phyloP scores from a whole-genome alignment of 768 basidiomycete genomes.

The Suillus decipiens region DNA sequence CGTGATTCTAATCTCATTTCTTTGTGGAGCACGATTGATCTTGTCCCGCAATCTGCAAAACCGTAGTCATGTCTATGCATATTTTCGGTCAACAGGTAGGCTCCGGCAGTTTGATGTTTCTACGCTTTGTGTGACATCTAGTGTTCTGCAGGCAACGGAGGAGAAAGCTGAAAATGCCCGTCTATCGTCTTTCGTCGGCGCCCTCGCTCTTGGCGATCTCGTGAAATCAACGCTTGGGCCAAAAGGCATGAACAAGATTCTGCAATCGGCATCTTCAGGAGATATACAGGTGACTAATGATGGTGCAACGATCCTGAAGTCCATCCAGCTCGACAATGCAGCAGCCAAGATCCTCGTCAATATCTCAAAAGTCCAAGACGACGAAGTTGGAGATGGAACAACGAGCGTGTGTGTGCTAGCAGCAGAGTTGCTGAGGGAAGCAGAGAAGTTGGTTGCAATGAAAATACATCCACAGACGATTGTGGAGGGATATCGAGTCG shows the following conservation, averaged over 20 bases:
- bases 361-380: conserved; percentile 99
- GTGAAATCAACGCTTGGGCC: conserved; percentile 98
- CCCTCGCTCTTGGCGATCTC: conserved; percentile 94
- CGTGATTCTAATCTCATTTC: neutral
- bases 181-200: conserved; percentile 96
- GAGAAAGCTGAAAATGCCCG: conserved; percentile 98
- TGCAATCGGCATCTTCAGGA: conserved; percentile 87
- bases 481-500: conserved; percentile 94
- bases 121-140: conserved; percentile 6
- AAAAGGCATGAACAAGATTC: conserved; percentile 99
- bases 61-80: conserved; percentile 59
- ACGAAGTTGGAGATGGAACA: conserved; percentile 97
- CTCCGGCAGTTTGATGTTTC: neutral
- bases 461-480: conserved; percentile 99
- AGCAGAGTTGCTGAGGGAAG: conserved; percentile 89
- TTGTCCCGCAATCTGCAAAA: neutral
- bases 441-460: conserved; percentile 88
- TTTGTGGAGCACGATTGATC: neutral
- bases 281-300: conserved; percentile 98
- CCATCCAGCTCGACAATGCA: conserved; percentile 96
- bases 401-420: conserved; percentile 91
- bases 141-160: conserved; percentile 72
- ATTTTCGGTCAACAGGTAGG: conserved; percentile 67
- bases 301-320: conserved; percentile 96
- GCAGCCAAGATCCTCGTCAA: conserved; percentile 99